Evolutionary conservation across 345 rosid species (phyloP).

Genomic region (Capsella bursapastoris): DNA sequence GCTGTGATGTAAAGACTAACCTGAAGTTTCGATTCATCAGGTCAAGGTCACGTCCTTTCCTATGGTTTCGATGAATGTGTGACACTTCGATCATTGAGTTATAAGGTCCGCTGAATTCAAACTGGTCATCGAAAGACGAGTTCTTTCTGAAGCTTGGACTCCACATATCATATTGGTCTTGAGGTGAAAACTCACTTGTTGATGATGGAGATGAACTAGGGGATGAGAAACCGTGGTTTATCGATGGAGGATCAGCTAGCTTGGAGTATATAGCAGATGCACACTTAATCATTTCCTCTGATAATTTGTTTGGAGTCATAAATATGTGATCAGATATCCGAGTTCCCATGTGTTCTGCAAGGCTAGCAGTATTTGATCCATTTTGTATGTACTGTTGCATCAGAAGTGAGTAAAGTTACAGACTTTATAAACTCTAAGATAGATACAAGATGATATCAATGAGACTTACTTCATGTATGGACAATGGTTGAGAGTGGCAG

Average conservation of each 20-base stretch:
- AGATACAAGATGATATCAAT: slow-evolving; percentile 1
- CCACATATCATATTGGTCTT: slow-evolving; percentile 80
- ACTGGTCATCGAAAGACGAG: slow-evolving; percentile 82
- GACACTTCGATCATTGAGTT: slow-evolving; percentile 92
- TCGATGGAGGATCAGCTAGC: slow-evolving; percentile 83
- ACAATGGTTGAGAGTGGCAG: slow-evolving; percentile 82
- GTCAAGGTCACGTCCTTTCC: slow-evolving; percentile 76
- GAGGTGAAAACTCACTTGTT: slow-evolving; percentile 72
- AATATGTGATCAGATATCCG: slow-evolving; percentile 81
- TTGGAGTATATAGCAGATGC: slow-evolving; percentile 82
- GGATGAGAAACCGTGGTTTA: slow-evolving; percentile 73
- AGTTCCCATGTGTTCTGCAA: slow-evolving; percentile 95
- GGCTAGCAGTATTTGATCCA: slow-evolving; percentile 68
- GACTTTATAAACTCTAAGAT: slow-evolving; percentile 6
- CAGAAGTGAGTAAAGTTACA: slow-evolving; percentile 13
- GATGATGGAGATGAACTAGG: slow-evolving; percentile 85
- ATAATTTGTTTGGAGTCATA: slow-evolving; percentile 84
- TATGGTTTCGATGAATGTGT: slow-evolving; percentile 70
- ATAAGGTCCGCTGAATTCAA: slow-evolving; percentile 96
- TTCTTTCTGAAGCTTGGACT: slow-evolving; percentile 86
- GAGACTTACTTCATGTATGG: slow-evolving; percentile 68
- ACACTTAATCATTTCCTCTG: slow-evolving; percentile 94
- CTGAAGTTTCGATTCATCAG: slow-evolving; percentile 81
- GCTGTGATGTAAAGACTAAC: slow-evolving; percentile 43
- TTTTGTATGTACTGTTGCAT: slow-evolving; percentile 70